A percentile compares a stretch with the other conserved stretches of the same genome.
These are phyloP conservation scores for Trichoderma harzianum DNA, from an alignment of 2,329 filamentous ascomycete genomes.

Conservation along the genomic window DNA sequence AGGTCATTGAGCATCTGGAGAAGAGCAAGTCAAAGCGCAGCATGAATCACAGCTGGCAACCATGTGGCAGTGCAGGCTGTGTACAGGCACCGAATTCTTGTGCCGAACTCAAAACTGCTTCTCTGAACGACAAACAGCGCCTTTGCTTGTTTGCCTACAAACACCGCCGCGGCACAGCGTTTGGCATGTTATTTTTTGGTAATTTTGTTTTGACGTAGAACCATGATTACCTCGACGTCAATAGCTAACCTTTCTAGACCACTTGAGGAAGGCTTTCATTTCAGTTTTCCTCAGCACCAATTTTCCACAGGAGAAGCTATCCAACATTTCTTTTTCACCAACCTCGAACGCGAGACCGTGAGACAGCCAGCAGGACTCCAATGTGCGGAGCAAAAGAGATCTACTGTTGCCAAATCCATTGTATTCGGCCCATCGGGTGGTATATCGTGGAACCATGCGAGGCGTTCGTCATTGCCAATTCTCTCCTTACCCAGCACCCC, in stretches of 20 bases:
- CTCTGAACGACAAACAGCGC: background rate
- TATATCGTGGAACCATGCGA: conserved; percentile 13
- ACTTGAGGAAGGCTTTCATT: background rate
- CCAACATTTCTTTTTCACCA: background rate
- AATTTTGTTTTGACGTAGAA: background rate
- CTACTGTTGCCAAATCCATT: conserved; percentile 12
- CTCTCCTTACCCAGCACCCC: background rate
- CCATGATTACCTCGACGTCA: background rate
- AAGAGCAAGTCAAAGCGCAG: background rate
- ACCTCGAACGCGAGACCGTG: background rate
- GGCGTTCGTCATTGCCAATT: background rate
- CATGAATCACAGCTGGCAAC: conserved; percentile 3
- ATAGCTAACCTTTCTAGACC: background rate
- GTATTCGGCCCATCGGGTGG: conserved; percentile 11
- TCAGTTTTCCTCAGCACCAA: background rate
- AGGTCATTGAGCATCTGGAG: background rate
- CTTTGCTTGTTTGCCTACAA: background rate
- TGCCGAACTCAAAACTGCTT: background rate
- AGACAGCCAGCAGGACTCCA: background rate
- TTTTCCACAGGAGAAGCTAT: background rate
- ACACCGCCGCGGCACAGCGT: background rate
- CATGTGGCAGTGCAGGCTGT: background rate
- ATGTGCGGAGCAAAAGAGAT: conserved; percentile 17
- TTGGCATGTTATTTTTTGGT: background rate
- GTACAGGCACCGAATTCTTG: background rate